Conservation (phyloP, 352 stramenopile genomes). For the Globisporangium camurandrum region DNA sequence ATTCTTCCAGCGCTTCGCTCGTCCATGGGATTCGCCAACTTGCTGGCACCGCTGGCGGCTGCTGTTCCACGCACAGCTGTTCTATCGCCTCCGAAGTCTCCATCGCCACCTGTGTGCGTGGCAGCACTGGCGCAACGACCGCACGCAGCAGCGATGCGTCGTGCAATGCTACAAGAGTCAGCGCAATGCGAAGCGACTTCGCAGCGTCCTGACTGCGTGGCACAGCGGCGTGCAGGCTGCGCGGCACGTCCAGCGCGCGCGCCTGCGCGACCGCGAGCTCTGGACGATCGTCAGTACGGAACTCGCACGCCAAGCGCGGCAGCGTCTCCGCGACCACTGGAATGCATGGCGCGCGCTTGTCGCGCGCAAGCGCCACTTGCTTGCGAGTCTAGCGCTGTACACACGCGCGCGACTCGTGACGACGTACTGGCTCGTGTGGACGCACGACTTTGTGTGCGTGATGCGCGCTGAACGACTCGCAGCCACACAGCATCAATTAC, state of each 20-base stretch:
- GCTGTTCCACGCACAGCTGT: constrained; percentile 51
- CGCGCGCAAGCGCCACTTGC: constrained; percentile 31
- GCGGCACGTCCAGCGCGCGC: constrained; percentile 36
- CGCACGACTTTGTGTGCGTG: constrained; percentile 29
- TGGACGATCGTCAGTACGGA: constrained; percentile 50
- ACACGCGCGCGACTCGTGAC: constrained; percentile 41
- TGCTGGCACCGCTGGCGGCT: constrained; percentile 53
- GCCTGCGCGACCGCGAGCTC: constrained; percentile 43
- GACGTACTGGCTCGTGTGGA: constrained; percentile 56
- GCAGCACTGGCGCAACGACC: constrained; percentile 16
- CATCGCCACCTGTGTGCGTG: constrained; percentile 25
- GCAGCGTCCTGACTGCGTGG: constrained; percentile 26
- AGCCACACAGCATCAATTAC: not conserved
- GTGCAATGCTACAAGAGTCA: constrained; percentile 2
- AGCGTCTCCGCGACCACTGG: constrained; percentile 36
- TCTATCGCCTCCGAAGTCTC: constrained; percentile 38
- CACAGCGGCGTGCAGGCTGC: constrained; percentile 28
- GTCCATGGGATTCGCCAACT: constrained; percentile 29
- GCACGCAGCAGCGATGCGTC: constrained; percentile 11
- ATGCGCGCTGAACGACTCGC: not conserved
- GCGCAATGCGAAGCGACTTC: constrained; percentile 1
- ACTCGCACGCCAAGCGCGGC: constrained; percentile 33
- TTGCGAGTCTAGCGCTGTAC: constrained; percentile 37
- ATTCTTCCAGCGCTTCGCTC: constrained; percentile 36
- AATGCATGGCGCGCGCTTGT: constrained; percentile 29